Base-by-base conservation (phyloP, 1,284 basidiomycete genomes). In the Coriolopsis trogii region DNA sequence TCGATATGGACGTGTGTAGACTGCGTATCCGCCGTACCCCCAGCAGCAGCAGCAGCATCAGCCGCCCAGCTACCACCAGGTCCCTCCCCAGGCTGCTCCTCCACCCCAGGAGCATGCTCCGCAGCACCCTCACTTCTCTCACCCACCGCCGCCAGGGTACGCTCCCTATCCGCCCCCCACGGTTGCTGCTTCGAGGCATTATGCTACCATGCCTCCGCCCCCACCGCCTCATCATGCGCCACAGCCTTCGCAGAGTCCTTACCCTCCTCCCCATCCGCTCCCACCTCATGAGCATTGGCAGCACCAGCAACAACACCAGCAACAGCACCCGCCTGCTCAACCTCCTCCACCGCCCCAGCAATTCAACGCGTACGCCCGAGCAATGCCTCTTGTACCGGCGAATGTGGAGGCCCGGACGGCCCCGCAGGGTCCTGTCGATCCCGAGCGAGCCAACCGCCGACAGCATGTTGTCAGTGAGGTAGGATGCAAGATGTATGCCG, bases 231-330 rank as follows among this genome's bases (percentile, higher is more conserved):
- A 49, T 53, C 70, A 63, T 46, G 67, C 43, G 51, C 69, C 49
- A 56, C 70, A 24, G 53, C 63, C 23, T 44, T 65, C 21, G 55
- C 59, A 34, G 1, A 57, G 64, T 25, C 50, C 67, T 1, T 73
- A 54, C 44, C 49, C 70, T 46, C 49, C 69, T 41, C n/a, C 33
- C 6, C 20, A 34, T 34, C 49, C 71, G 18, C 67, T 62, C 16
- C 64, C 66, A 24, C 58, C 69, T 30, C 66, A 65, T 23, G 64
- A 66, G 40, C 73, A 71, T 50, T 70, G 71, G 66, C 70, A 69
- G 46, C 70, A 69, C 37, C 58, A 52, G 23, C 57, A 41, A 28
- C 56, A 58, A n/a, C 58, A 46, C 25, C 60, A 56, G 9, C 55
- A 58, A 13, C 62, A 53, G 8, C 62, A 41, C 20, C 58, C 46